Evolutionary conservation across 768 basidiomycete genomes (phyloP), one percentile per base, ranked within the genome.

Genomic region (Cystofilobasidium capitatum): DNA sequence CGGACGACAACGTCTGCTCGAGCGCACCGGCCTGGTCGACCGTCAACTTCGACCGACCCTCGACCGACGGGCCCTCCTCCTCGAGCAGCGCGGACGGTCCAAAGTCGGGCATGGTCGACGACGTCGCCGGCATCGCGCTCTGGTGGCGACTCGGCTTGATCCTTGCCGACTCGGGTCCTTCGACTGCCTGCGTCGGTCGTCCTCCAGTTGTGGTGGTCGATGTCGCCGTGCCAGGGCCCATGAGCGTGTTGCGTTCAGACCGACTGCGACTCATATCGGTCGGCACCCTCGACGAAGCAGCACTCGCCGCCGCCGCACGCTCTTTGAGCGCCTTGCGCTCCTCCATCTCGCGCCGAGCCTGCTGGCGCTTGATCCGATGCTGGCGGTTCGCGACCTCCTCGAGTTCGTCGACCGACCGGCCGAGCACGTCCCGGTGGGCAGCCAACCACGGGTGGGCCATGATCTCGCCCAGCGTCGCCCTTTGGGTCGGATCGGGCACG

Each of bases 361-460:
- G 71, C 29, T 87, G 80, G 33, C 88, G 82, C 81, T 92, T 92
- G 79, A 84, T 82, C 71, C 86, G 85, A 75, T 93, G 89, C 73
- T 88, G 86, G 66, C 90, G 88, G 79, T 90, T 85, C 16, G 92
- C 89, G 44, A 84, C 78, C 0, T 77, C 78, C 77, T 97, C 92
- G 33, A 93, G 82, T 47, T 93, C 88, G 2, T 85, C 85, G 20
- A 93, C 88, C 35, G 79, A 80, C 71, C 82, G 84, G 22, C 83
- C 81, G 77, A 97, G 94, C 3, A 83, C 74, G 17, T 79, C 75
- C 2, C 80, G 78, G 71, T 88, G 88, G 4, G 84, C 81, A 0
- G 79, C 78, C 29, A 98, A 81, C 94, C 94, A 99, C 4, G 84
- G 82, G 75, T 98, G 96, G 16, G 77, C 80, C 90, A 94, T 96